phyloP scores from a whole-genome alignment of 371 early-diverging fungal genomes.

The Syncephalis fuscata region DNA sequence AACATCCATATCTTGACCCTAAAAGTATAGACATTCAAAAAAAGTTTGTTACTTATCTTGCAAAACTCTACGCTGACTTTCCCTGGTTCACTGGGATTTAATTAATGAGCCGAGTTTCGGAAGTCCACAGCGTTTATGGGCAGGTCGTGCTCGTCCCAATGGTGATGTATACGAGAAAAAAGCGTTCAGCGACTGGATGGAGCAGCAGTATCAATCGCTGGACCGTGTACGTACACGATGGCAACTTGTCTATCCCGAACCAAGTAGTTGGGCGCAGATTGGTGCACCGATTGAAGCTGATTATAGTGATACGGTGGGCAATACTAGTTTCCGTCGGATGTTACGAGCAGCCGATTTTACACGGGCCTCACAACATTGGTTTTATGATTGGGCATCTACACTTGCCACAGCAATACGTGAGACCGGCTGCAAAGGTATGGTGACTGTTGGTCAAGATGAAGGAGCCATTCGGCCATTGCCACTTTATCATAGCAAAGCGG shows the following conservation, averaged over 20 bases:
- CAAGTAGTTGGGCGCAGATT: background rate
- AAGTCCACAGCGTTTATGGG: background rate
- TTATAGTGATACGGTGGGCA: background rate
- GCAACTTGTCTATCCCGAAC: too few species aligned
- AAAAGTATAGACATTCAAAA: background rate
- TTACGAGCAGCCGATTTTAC: background rate
- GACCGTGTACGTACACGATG: too few species aligned
- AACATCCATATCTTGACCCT: background rate
- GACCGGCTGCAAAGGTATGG: background rate
- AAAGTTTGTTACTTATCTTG: background rate
- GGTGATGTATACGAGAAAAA: background rate
- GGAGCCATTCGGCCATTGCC: background rate
- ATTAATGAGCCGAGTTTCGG: slow-evolving; percentile 4
- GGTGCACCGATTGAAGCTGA: background rate
- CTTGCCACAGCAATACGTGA: background rate
- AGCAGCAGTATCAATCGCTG: too few species aligned
- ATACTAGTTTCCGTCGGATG: background rate
- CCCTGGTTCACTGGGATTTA: background rate
- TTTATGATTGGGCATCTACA: background rate
- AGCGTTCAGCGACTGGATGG: background rate
- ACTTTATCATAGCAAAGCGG: background rate
- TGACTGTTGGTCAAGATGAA: slow-evolving; percentile 2
- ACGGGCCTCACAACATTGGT: background rate
- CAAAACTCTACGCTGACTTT: background rate
- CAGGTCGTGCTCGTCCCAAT: background rate